phyloP scores from a whole-genome alignment of 345 rosid species.

The Linum trigynum region DNA sequence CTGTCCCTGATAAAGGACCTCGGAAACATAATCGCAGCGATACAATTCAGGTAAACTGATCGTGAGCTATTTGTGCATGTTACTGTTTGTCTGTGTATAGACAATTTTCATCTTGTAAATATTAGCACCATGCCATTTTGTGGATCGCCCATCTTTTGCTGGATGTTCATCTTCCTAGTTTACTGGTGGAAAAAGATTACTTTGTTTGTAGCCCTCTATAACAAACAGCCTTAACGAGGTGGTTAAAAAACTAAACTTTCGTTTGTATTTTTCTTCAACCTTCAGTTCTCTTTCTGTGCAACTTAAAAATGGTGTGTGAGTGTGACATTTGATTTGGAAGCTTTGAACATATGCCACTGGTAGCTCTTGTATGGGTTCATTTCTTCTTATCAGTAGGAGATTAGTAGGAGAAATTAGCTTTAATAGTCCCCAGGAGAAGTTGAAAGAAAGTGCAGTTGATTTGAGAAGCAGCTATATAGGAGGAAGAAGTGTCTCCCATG shows the following conservation, averaged over 20 bases:
- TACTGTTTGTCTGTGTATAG: not conserved
- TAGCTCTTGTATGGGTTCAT: not conserved
- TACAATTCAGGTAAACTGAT: not conserved
- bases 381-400: too few relatives aligned
- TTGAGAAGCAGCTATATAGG: too few relatives aligned
- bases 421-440: not conserved
- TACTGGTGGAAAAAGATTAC: too few relatives aligned
- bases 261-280: too few relatives aligned
- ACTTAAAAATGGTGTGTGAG: not conserved
- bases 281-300: too few relatives aligned
- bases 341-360: not conserved
- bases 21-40: not conserved
- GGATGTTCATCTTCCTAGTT: not conserved
- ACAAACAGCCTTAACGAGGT: too few relatives aligned
- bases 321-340: not conserved
- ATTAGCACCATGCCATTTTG: not conserved
- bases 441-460: not conserved
- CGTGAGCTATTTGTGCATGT: not conserved
- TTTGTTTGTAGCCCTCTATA: too few relatives aligned
- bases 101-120: not conserved
- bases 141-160: not conserved
- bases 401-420: too few relatives aligned
- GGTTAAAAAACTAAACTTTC: too few relatives aligned
- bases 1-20: not conserved
- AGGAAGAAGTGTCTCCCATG: too few relatives aligned